Base-by-base conservation (phyloP, 192 early-diverging fungal species). In the Backusella tuberculispora region DNA sequence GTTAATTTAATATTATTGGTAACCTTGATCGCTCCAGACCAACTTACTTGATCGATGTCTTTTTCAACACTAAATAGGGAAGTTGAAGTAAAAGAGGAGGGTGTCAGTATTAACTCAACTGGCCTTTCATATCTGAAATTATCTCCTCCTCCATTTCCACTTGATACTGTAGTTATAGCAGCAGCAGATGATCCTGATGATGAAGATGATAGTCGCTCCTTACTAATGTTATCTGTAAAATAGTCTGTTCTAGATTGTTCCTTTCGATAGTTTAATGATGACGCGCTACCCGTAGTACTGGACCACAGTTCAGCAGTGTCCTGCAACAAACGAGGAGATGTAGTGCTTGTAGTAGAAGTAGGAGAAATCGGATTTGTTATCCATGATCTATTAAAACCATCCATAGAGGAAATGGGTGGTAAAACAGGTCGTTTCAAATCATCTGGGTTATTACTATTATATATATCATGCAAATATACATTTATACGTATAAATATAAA, bases 301-400 rank as follows among this genome's bases (percentile, higher is more conserved):
- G 53, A 26, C 53, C 53, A 60, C 26, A 60, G 53, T 13, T 60
- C 53, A 19, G 53, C 53, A 26, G 53, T 60, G 26, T 60, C 53
- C 8, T 60, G 53, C 2, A 53, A 40, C 38, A 53, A 45, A 56
- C n/a, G 38, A 41, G 53, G 37, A 3, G 67, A 41, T 38, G 50
- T 8, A 63, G 43, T 69, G 24, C 9, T 46, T 21, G 68, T 13
- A 6, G 68, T 44, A 3, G 42, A 45, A 6, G 68, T 69, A n/a
- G 68, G 24, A 3, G 68, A 45, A 13, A 24, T 26, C 15, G 68
- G 45, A 26, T 50, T 50, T 72, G 53, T 29, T 17, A 26, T 6
- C 42, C 68, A 47, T 29, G 68, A 46, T 69, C 66, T 67, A 43
- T 13, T 44, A 69, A 69, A 69, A 29, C 44, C 68, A 47, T 69